phyloP scores from a whole-genome alignment of 2,329 filamentous ascomycete species.

The Xylaria digitata region DNA sequence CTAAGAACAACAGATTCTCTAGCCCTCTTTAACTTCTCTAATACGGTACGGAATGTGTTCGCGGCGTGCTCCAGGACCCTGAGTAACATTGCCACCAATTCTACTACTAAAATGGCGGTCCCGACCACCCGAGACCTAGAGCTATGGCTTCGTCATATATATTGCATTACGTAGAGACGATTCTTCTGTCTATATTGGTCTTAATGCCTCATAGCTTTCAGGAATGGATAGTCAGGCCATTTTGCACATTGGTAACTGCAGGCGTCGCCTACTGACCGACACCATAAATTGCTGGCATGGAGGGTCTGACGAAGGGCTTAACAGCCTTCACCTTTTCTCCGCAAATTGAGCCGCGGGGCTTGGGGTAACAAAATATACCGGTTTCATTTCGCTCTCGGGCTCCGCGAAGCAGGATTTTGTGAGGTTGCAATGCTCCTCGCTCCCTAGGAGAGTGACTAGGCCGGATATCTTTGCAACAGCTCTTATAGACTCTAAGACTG shows the following conservation, averaged over 20 bases:
- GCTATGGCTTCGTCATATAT: constrained; percentile 36
- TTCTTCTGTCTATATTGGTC: constrained; percentile 20
- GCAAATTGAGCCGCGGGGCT: constrained; percentile 31
- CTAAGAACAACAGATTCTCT: too few relatives aligned
- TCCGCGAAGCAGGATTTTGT: constrained; percentile 37
- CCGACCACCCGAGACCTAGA: constrained; percentile 35
- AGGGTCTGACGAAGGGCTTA: neutral
- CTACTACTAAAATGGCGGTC: constrained; percentile 37
- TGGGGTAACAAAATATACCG: constrained; percentile 35
- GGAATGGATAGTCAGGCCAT: neutral
- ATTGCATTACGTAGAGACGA: constrained; percentile 20
- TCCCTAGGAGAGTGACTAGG: constrained; percentile 27
- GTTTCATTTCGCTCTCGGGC: constrained; percentile 35
- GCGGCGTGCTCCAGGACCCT: constrained; percentile 21
- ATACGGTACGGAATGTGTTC: too few relatives aligned
- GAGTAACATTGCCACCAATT: constrained; percentile 37
- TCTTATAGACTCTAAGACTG: neutral
- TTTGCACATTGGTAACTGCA: neutral
- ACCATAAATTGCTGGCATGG: neutral
- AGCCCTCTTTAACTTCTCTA: too few relatives aligned
- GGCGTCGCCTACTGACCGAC: neutral
- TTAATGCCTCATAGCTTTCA: neutral
- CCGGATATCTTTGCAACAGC: constrained; percentile 9
- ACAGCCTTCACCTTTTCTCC: constrained; percentile 33
- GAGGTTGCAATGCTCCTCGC: constrained; percentile 31